Evolutionary conservation across 345 rosid species (phyloP).

Genomic region (Fremontodendron californicum): DNA sequence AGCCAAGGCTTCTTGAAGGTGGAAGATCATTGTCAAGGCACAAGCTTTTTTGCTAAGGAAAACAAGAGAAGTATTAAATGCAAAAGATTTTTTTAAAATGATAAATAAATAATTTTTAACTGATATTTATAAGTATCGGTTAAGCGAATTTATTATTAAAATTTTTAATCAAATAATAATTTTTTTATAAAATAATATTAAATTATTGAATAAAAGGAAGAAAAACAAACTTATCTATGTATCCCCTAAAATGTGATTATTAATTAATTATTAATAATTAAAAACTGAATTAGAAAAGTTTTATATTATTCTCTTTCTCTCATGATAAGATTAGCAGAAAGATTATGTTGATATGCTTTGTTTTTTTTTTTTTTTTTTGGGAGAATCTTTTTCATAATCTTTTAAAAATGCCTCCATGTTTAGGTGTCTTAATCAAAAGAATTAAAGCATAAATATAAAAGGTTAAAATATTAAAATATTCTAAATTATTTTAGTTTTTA

Average conservation of each 20-base stretch:
- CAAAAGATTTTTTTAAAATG: too few relatives aligned
- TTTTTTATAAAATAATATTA: too few relatives aligned
- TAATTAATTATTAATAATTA: not conserved
- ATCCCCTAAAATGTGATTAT: not conserved
- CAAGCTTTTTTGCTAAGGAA: conserved; percentile 5
- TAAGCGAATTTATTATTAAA: too few relatives aligned
- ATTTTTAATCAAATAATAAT: too few relatives aligned
- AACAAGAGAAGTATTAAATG: too few relatives aligned
- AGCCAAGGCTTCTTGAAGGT: conserved; percentile 18
- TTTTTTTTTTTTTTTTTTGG: not conserved
- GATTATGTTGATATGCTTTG: not conserved
- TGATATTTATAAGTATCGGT: too few relatives aligned
- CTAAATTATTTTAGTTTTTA: too few relatives aligned
- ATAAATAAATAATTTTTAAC: too few relatives aligned
- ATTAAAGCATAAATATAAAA: not conserved
- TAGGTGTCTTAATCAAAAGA: not conserved
- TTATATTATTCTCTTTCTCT: not conserved
- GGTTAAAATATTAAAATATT: too few relatives aligned
- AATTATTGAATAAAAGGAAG: too few relatives aligned
- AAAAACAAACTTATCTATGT: too few relatives aligned
- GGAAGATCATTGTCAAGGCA: conserved; percentile 21
- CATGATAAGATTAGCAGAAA: not conserved
- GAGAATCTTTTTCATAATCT: not conserved
- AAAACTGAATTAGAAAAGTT: not conserved
- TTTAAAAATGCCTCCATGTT: not conserved